Evolutionary conservation across 768 basidiomycete species (phyloP).

Genomic region (Rhizopogon rudus): DNA sequence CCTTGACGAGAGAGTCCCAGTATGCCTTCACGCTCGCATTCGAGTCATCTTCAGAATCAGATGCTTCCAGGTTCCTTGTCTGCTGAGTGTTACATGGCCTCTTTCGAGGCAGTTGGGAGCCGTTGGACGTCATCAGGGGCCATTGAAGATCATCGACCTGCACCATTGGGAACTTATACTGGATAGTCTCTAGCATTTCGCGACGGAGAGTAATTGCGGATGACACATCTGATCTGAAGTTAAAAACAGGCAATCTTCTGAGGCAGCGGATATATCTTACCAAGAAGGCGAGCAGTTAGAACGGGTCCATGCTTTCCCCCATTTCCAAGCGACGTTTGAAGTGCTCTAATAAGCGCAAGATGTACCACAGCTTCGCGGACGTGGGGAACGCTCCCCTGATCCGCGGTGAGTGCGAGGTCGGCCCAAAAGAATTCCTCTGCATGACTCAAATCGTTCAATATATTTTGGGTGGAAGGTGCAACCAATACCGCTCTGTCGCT

Average conservation of each 20-base stretch:
- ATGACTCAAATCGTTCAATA: constrained; percentile 53
- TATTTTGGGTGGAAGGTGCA: constrained; percentile 49
- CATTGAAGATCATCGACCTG: constrained; percentile 66
- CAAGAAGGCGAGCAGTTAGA: constrained; percentile 59
- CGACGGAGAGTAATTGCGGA: constrained; percentile 75
- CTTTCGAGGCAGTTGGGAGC: constrained; percentile 27
- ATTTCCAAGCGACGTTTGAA: constrained; percentile 79
- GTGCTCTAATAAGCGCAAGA: constrained; percentile 62
- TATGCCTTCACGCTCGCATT: constrained; percentile 42
- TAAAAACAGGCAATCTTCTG: not conserved
- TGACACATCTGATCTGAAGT: constrained; percentile 52
- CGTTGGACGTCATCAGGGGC: constrained; percentile 52
- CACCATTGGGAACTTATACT: constrained; percentile 54
- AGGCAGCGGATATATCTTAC: constrained; percentile 27
- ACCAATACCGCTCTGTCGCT: constrained; percentile 33
- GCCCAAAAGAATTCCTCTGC: constrained; percentile 71
- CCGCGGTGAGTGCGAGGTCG: constrained; percentile 49
- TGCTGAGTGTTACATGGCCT: constrained; percentile 10
- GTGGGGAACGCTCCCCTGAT: constrained; percentile 60
- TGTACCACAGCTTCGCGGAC: constrained; percentile 74
- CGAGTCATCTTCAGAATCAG: constrained; percentile 32
- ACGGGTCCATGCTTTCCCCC: constrained; percentile 42
- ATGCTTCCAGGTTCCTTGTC: constrained; percentile 18
- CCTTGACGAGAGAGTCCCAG: constrained; percentile 55
- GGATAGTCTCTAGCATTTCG: constrained; percentile 82